Evolutionary conservation across 805 yeast species (phyloP).

Genomic region (Priceomyces fermenticarens): DNA sequence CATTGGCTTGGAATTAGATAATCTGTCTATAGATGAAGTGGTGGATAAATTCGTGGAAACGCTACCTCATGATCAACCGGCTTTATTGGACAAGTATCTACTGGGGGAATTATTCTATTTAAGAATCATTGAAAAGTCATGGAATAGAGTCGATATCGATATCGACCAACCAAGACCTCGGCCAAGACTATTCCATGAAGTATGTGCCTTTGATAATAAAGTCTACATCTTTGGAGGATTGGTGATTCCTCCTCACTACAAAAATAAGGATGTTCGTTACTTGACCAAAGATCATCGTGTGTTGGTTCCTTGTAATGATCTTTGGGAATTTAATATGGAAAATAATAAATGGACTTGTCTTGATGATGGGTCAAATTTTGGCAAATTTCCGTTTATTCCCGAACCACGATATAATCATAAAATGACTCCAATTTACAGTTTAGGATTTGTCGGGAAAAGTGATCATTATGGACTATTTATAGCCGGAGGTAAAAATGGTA

Average conservation of each 20-base stretch:
- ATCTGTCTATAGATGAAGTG: constrained; percentile 39
- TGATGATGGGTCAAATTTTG: constrained; percentile 32
- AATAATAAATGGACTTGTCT: constrained; percentile 53
- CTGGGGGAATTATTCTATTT: constrained; percentile 65
- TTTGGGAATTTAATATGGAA: constrained; percentile 64
- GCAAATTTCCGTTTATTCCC: constrained; percentile 19
- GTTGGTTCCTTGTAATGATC: constrained; percentile 53
- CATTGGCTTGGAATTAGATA: constrained; percentile 48
- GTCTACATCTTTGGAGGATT: constrained; percentile 69
- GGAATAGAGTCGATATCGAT: constrained; percentile 45
- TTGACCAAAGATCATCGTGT: constrained; percentile 17
- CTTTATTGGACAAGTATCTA: constrained; percentile 36
- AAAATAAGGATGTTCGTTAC: constrained; percentile 12
- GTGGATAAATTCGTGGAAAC: constrained; percentile 33
- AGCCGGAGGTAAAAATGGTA: constrained; percentile 50
- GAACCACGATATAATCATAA: constrained; percentile 53
- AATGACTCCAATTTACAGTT: constrained; percentile 38
- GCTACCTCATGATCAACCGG: constrained; percentile 23
- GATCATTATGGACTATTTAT: constrained; percentile 49
- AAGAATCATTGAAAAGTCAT: constrained; percentile 54
- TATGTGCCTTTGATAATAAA: constrained; percentile 47
- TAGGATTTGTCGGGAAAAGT: constrained; percentile 33
- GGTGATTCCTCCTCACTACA: constrained; percentile 21
- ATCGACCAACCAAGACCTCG: constrained; percentile 23
- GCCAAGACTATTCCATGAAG: constrained; percentile 60